These are phyloP conservation scores for Chlorella sp. DNA, from an alignment of 139 green algal genomes.

Conservation along the genomic window DNA sequence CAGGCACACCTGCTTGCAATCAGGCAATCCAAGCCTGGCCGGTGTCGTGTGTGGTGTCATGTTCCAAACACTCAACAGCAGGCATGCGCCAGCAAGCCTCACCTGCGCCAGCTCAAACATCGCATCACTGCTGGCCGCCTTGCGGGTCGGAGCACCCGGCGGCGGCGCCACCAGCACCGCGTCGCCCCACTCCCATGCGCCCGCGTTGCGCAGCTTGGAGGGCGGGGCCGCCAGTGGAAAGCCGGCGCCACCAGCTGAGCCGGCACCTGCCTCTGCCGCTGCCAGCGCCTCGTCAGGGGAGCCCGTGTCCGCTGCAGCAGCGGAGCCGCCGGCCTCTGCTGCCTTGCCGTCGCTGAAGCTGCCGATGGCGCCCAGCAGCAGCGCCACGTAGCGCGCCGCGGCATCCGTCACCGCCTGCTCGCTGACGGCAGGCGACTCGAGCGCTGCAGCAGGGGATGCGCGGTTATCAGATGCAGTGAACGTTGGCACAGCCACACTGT, in stretches of 20 bases:
- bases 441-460: neutral
- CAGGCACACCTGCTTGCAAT: too few species aligned
- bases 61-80: too few species aligned
- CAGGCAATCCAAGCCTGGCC: too few species aligned
- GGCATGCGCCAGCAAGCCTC: too few species aligned
- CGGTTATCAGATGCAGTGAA: too few species aligned
- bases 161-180: neutral
- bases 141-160: neutral
- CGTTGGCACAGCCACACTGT: too few species aligned
- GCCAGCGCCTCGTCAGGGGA: constrained; percentile 12
- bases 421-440: constrained; percentile 2
- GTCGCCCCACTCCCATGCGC: constrained; percentile 22
- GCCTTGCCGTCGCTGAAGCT: neutral
- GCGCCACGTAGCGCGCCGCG: constrained; percentile 5
- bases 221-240: neutral
- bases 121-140: neutral
- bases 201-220: constrained; percentile 18
- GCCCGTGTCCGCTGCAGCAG: neutral
- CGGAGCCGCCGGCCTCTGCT: neutral
- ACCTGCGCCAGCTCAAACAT: constrained; percentile 13
- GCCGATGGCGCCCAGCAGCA: constrained; percentile 12
- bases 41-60: too few species aligned
- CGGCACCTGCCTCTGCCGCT: neutral
- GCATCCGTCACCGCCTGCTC: neutral
- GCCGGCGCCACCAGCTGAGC: neutral